Percentiles rank a stretch among this genome's conserved stretches.
These are phyloP conservation scores for Fusarium sp. DNA, from an alignment of 2,329 filamentous ascomycete species.

Conservation along the genomic window DNA sequence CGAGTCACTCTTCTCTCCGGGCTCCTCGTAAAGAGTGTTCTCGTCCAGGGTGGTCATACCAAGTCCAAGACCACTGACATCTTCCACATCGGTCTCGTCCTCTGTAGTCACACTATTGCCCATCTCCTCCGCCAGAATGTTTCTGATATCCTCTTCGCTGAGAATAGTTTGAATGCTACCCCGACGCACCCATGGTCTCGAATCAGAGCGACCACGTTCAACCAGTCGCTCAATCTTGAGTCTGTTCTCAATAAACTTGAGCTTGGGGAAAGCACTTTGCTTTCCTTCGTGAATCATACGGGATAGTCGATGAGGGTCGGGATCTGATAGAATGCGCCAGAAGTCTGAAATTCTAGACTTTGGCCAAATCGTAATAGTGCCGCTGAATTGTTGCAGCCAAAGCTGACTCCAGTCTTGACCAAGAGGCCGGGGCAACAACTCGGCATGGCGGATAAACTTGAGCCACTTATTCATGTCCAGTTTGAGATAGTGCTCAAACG, in stretches of 20 bases:
- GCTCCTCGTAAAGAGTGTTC: constrained; percentile 37
- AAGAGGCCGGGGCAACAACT: constrained; percentile 86
- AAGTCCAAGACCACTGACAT: constrained; percentile 38
- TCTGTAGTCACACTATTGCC: constrained; percentile 47
- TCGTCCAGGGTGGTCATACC: constrained; percentile 43
- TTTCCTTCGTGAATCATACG: constrained; percentile 92
- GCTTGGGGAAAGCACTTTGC: constrained; percentile 87
- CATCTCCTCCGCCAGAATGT: constrained; percentile 54
- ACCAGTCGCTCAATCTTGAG: constrained; percentile 80
- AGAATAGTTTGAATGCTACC: constrained; percentile 68
- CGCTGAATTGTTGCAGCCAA: constrained; percentile 94
- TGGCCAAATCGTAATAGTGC: constrained; percentile 97
- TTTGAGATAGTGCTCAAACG: constrained; percentile 93
- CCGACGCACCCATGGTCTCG: constrained; percentile 57
- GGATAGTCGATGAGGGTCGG: constrained; percentile 76
- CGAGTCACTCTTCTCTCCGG: constrained; percentile 33
- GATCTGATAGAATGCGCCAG: constrained; percentile 85
- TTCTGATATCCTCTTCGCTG: constrained; percentile 67
- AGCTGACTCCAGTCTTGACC: constrained; percentile 98
- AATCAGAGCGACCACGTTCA: constrained; percentile 66
- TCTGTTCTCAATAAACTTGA: constrained; percentile 90
- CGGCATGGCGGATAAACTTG: constrained; percentile 90
- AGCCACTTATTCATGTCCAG: constrained; percentile 98
- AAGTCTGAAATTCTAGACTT: constrained; percentile 83
- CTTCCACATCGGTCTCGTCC: constrained; percentile 50